A percentile compares a stretch with the other conserved stretches of the same genome.
Evolutionary conservation across 1,284 basidiomycete genomes (phyloP).

Genomic region (Rhodotorula sp.): DNA sequence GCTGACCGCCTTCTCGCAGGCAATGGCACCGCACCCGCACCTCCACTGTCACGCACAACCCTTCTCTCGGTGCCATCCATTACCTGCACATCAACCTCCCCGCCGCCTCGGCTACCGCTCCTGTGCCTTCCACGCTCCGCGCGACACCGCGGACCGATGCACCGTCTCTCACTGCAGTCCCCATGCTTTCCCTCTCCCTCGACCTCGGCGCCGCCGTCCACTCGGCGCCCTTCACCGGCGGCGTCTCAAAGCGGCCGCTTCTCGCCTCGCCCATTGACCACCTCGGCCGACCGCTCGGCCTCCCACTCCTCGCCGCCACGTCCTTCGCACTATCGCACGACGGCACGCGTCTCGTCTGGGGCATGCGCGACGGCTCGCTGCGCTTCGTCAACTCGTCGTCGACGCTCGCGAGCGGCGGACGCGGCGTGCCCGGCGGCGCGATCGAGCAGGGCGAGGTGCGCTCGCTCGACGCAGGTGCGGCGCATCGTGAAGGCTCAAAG

Average conservation of each 20-base stretch:
- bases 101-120: not conserved
- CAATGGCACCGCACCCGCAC: conserved; percentile 37
- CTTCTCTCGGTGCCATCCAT: conserved; percentile 40
- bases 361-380: conserved; percentile 41
- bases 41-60: conserved; percentile 34
- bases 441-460: conserved; percentile 21
- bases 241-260: conserved; percentile 36
- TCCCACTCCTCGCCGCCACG: conserved; percentile 25
- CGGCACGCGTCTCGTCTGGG: conserved; percentile 37
- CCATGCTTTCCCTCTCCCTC: conserved; percentile 39
- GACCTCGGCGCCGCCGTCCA: conserved; percentile 34
- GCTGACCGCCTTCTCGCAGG: not conserved
- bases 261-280: conserved; percentile 38
- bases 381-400: conserved; percentile 14
- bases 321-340: conserved; percentile 33
- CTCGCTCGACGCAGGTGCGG: not conserved
- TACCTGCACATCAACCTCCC: conserved; percentile 25
- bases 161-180: not conserved
- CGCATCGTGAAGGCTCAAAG: conserved; percentile 19
- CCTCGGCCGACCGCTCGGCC: conserved; percentile 31
- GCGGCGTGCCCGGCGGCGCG: conserved; percentile 10
- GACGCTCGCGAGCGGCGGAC: not conserved
- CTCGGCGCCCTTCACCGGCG: conserved; percentile 44
- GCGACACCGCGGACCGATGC: not conserved
- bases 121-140: not conserved